Conservation (phyloP, 495 filamentous ascomycete genomes). For the Articulospora tetracladia region DNA sequence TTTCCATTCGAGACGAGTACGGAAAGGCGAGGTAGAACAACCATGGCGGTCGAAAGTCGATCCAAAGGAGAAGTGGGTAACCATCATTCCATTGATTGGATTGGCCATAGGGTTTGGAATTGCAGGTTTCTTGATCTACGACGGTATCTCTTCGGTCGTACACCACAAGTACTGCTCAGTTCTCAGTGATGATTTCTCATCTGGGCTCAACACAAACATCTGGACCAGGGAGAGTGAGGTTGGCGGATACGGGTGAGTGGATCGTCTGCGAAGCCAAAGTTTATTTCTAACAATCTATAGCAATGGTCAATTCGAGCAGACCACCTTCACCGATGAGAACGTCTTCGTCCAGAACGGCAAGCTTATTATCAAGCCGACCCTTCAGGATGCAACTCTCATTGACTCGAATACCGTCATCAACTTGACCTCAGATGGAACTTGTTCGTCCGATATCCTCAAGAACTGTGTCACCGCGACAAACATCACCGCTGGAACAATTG, state of each 20-base stretch:
- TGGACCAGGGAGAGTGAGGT: slow-evolving; percentile 80
- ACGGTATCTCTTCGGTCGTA: slow-evolving; percentile 62
- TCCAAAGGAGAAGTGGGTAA: slow-evolving; percentile 81
- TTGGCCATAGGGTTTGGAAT: slow-evolving; percentile 61
- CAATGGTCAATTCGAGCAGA: slow-evolving; percentile 78
- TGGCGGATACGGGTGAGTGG: slow-evolving; percentile 74
- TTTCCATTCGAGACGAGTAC: slow-evolving; percentile 71
- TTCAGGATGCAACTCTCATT: slow-evolving; percentile 63
- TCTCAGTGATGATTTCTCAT: slow-evolving; percentile 63
- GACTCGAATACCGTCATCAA: slow-evolving; percentile 60
- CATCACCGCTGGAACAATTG: slow-evolving; percentile 63
- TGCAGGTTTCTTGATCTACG: slow-evolving; percentile 65
- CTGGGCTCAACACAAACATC: slow-evolving; percentile 53
- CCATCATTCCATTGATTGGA: slow-evolving; percentile 69
- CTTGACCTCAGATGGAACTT: slow-evolving; percentile 58
- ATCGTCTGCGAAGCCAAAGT: slow-evolving; percentile 13
- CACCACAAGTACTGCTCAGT: slow-evolving; percentile 74
- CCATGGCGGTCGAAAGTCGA: slow-evolving; percentile 67
- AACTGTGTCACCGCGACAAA: slow-evolving; percentile 64
- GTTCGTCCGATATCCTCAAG: slow-evolving; percentile 50
- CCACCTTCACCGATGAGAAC: slow-evolving; percentile 66
- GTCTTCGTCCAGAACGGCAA: slow-evolving; percentile 64
- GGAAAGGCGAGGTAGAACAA: slow-evolving; percentile 64
- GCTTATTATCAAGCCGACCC: slow-evolving; percentile 72
- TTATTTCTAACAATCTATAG: slow-evolving; percentile 34